Conservation (phyloP, 176 grass and related monocot genomes). For the Ananas comosus region DNA sequence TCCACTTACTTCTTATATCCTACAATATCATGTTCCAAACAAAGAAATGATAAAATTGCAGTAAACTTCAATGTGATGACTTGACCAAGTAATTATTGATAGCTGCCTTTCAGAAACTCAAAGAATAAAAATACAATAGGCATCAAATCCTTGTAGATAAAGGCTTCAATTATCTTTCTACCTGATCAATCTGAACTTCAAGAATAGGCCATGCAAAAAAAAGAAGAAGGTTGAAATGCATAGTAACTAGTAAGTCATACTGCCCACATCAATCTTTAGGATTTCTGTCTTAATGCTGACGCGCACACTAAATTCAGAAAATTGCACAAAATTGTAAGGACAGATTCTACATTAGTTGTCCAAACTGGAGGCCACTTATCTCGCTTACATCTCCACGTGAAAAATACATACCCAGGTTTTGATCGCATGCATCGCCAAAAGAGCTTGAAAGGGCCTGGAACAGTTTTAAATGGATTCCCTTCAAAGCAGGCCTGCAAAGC, state of each 20-base stretch:
- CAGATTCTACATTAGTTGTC: no score
- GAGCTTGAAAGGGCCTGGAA: slow-evolving; percentile 83
- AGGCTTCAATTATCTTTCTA: not conserved
- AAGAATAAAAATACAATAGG: not conserved
- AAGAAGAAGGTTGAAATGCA: no score
- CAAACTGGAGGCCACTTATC: no score
- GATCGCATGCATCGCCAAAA: slow-evolving; percentile 82
- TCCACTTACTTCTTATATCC: not conserved
- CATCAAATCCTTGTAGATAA: not conserved
- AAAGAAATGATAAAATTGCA: not conserved
- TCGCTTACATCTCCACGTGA: not conserved
- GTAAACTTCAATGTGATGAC: not conserved
- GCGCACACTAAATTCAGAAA: no score
- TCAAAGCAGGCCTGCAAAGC: slow-evolving; percentile 76
- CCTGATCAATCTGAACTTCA: not conserved
- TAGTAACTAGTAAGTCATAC: no score
- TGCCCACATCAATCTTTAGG: no score
- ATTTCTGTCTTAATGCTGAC: no score
- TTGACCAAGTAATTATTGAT: not conserved
- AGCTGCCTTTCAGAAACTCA: not conserved
- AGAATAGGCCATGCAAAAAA: no score
- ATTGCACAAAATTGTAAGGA: no score
- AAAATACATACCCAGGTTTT: slow-evolving; percentile 50
- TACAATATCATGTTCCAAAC: not conserved
- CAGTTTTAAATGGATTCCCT: slow-evolving; percentile 92